Base-by-base conservation (phyloP, 2,329 filamentous ascomycete genomes). In the Thelonectria discophora region DNA sequence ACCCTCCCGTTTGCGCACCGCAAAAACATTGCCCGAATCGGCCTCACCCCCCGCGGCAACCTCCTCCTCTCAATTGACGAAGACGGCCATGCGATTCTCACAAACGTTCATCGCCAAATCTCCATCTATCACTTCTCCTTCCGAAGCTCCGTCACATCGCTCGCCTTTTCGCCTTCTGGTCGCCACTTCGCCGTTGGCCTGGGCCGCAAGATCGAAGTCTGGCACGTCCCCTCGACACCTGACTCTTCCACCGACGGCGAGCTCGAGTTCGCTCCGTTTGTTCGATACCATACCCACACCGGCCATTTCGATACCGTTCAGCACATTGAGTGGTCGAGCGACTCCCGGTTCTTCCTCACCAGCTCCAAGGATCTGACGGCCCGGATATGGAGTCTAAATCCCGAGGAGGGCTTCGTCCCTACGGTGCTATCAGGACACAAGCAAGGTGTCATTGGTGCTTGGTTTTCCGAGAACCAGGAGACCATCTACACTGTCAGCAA, bases 91-190 rank as follows among this genome's bases (percentile, higher is more conserved):
- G 93, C 94, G 32, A 97, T 99, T 56, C 83, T 99, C 65, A 97
- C 94, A 55, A 97, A 97, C 74, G 88, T 98, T 39, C 88, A 87
- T 27, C 90, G 94, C 64, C 88, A 93, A 65, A 90, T 97, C 67
- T 86, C 90, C 6, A 88, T 99, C 55, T 96, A 98, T 74, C 90
- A 97, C 78, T 97, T 99, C 77, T 94, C 94, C n/a, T 96, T 99
- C 80, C 91, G 90, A 72, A 85, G 87, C n/a, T 81, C 88, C 13
- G 89, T 97, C 40, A 92, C 92, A 13, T 89, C 94, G 0, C 88
- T 99, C 34, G 86, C 92, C 1, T 99, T 99, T 73, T 93, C 95
- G 20, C 94, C 94, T 0, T 96, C 92, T 1, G 95, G 95, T 20
- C 88, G 89, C 50, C 89, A 97, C 78, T 99, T 99, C 73, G 94